Percentiles rank a stretch among this genome's conserved stretches.
Conservation (phyloP, 257 asterid species). For the Orobanche coerulescens region DNA sequence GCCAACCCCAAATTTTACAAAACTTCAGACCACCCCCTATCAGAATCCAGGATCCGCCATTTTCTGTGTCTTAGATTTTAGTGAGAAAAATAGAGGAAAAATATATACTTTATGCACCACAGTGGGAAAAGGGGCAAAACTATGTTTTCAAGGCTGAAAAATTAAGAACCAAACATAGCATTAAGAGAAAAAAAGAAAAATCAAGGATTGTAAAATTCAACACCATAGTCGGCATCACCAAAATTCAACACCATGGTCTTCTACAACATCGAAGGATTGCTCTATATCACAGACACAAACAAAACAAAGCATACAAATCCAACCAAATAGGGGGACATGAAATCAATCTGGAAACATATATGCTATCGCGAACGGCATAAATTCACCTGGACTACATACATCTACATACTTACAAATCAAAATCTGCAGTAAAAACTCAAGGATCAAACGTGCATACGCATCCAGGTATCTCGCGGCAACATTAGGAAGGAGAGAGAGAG, state of each 20-base stretch:
- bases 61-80: not conserved
- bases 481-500: not conserved
- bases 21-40: too few relatives aligned
- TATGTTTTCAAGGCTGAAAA: too few relatives aligned
- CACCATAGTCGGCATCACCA: not conserved
- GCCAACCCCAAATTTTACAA: too few relatives aligned
- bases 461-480: not conserved
- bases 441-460: not conserved
- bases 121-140: too few relatives aligned
- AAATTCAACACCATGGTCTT: not conserved
- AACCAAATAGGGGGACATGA: too few relatives aligned
- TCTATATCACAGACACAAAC: not conserved
- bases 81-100: not conserved
- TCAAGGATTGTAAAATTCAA: not conserved
- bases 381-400: slow-evolving; percentile 1
- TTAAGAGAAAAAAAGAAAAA: not conserved
- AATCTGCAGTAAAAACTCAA: not conserved
- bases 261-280: not conserved
- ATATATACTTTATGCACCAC: too few relatives aligned
- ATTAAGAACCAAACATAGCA: not conserved
- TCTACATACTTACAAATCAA: not conserved
- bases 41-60: too few relatives aligned
- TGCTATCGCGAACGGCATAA: not conserved
- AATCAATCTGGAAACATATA: too few relatives aligned
- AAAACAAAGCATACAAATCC: not conserved